Evolutionary conservation across 805 yeast genomes (phyloP).

Genomic region (Ascoidea tarda): DNA sequence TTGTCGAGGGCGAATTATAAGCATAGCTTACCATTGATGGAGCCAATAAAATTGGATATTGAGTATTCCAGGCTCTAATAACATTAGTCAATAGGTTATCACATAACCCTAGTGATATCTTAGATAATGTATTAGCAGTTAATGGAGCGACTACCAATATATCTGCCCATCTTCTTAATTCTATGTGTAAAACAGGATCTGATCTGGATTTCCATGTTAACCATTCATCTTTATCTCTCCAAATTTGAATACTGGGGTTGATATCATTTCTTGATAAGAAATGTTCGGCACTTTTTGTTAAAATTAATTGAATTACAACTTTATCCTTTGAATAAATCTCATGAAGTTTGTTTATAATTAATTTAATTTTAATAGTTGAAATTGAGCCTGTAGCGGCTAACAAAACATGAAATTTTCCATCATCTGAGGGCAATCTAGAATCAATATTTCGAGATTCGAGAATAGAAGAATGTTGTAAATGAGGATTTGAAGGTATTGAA

Average conservation of each 20-base stretch:
- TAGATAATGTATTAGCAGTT: conserved; percentile 84
- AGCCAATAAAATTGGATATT: conserved; percentile 77
- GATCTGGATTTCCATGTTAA: conserved; percentile 63
- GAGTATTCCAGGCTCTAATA: conserved; percentile 90
- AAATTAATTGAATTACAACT: conserved; percentile 72
- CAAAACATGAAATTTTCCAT: conserved; percentile 74
- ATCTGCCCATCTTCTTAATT: conserved; percentile 94
- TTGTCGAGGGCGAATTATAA: conserved; percentile 80
- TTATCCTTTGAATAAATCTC: conserved; percentile 64
- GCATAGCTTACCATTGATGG: conserved; percentile 95
- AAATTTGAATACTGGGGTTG: conserved; percentile 62
- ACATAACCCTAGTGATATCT: conserved; percentile 81
- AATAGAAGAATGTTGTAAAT: no score
- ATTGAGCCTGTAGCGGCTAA: conserved; percentile 85
- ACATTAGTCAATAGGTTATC: conserved; percentile 86
- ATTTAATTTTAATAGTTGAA: conserved; percentile 67
- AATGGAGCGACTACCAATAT: conserved; percentile 86
- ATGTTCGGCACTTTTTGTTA: conserved; percentile 78
- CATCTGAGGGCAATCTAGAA: conserved; percentile 61
- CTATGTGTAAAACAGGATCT: conserved; percentile 92
- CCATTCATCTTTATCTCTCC: conserved; percentile 97
- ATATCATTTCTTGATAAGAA: conserved; percentile 44
- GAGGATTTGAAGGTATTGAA: no score
- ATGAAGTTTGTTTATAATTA: conserved; percentile 67
- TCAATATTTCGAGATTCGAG: conserved; percentile 38